Evolutionary conservation across 2,329 filamentous ascomycete genomes (phyloP), one percentile per base, ranked within the genome.

Genomic region (Cladobotryum protrusum): DNA sequence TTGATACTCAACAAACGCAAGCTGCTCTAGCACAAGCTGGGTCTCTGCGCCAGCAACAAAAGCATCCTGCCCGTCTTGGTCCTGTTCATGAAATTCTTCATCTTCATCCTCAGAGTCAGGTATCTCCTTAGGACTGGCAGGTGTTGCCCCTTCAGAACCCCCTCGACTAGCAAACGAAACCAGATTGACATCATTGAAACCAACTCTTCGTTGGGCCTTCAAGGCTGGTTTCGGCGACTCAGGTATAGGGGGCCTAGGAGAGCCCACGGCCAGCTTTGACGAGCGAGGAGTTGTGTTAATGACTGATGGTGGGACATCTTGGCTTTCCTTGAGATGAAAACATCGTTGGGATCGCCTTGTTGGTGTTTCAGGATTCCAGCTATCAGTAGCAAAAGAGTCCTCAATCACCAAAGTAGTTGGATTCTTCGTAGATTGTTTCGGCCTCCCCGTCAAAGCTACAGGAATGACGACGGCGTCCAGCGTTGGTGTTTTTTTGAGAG

Each of bases 31-130:
- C 43, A 64, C 57, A 14, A 64, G 57, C 46, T 70, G 68, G 1
- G 68, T 72, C 55, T 65, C 64, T 3, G 56, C 56, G 4, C 68
- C 65, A 6, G 59, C 58, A 17, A 58, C 34, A 53, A 66, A 60
- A 4, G 47, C 52, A 7, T 56, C 57, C 8, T 57, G 55, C 2
- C 33, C 52, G 5, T 57, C 45, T n/a, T 52, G 53, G n/a, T 56
- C 48, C 2, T 20, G 15, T 33, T 32, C 1, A 14, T 45, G 18
- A 13, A 49, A 20, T 5, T 58, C 61, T 14, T 61, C 59, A 2
- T 61, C 57, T 1, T 74, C 73, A 11, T 72, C 73, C 35, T 78
- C 76, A 1, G 75, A 76, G 52, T 79, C 76, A 0, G 75, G 72
- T 29, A 79, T 77, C 50, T 77, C 73, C 15, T 37, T 33, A 5